Conservation (phyloP, 306 rosid species). For the Adenanthera pavonina region DNA sequence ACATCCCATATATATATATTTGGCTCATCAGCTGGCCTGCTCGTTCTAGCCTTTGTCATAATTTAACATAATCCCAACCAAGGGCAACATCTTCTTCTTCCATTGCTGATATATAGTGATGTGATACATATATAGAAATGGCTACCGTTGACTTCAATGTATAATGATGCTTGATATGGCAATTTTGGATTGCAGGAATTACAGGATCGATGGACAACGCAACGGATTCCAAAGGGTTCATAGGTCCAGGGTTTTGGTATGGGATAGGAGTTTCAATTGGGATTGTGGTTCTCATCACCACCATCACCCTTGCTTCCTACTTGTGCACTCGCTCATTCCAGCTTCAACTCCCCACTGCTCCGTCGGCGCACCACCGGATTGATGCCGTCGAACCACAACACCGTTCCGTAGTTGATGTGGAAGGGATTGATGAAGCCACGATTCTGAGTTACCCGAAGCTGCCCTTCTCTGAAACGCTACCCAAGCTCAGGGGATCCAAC, state of each 20-base stretch:
- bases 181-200: too few relatives aligned
- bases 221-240: too few relatives aligned
- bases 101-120: too few relatives aligned
- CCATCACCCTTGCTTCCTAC: constrained; percentile 57
- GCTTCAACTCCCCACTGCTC: not conserved
- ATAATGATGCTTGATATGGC: too few relatives aligned
- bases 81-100: too few relatives aligned
- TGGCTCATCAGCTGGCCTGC: too few relatives aligned
- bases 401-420: constrained; percentile 39
- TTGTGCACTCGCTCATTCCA: constrained; percentile 52
- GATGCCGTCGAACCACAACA: not conserved
- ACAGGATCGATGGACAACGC: too few relatives aligned
- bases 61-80: constrained; percentile 28
- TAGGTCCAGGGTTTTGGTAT: too few relatives aligned
- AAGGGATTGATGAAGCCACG: constrained; percentile 57
- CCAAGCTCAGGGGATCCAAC: constrained; percentile 39
- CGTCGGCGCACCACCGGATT: constrained; percentile 9
- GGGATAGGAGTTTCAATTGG: constrained; percentile 47
- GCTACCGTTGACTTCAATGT: too few relatives aligned
- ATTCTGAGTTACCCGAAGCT: constrained; percentile 56
- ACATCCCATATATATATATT: too few relatives aligned
- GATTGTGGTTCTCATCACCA: constrained; percentile 57
- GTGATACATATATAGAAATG: too few relatives aligned
- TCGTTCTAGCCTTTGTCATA: not conserved
- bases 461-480: constrained; percentile 49